These are phyloP conservation scores for Leptomonas pyrrhocoris DNA, from an alignment of 208 protist genomes.

Conservation along the genomic window DNA sequence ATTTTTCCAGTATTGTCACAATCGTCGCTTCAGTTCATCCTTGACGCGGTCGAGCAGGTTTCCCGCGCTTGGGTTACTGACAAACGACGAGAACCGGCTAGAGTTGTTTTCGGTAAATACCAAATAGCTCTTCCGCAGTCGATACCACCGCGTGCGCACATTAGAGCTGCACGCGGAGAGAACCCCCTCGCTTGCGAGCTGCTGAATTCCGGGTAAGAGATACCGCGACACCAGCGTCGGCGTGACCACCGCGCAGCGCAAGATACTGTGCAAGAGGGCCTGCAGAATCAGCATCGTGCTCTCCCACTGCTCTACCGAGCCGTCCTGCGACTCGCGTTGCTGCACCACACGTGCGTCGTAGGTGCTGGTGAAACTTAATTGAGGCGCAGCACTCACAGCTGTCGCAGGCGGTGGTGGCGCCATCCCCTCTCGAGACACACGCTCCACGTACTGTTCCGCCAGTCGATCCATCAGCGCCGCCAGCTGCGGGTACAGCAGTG, in stretches of 20 bases:
- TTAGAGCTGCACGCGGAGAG: slow-evolving; percentile 27
- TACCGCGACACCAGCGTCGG: slow-evolving; percentile 56
- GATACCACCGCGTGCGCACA: slow-evolving; percentile 52
- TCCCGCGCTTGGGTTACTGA: slow-evolving; percentile 18
- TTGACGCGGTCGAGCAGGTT: slow-evolving; percentile 62
- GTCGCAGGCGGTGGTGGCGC: neutral
- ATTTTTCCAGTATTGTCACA: slow-evolving; percentile 20
- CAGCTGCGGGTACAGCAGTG: slow-evolving; percentile 66
- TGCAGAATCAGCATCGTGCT: slow-evolving; percentile 47
- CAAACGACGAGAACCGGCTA: slow-evolving; percentile 15
- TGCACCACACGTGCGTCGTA: neutral
- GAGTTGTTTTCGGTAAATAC: slow-evolving; percentile 52
- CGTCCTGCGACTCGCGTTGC: slow-evolving; percentile 3
- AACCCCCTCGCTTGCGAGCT: slow-evolving; percentile 35
- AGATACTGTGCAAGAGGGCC: slow-evolving; percentile 45
- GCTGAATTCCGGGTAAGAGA: slow-evolving; percentile 55
- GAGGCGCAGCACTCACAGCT: neutral
- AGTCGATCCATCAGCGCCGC: slow-evolving; percentile 55
- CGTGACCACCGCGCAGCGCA: slow-evolving; percentile 70
- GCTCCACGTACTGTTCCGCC: slow-evolving; percentile 32
- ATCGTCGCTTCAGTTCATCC: slow-evolving; percentile 56
- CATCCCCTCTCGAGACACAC: slow-evolving; percentile 17
- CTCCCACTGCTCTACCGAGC: slow-evolving; percentile 42
- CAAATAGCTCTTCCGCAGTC: slow-evolving; percentile 48
- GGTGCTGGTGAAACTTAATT: neutral